phyloP scores from a whole-genome alignment of 345 rosid genomes.

The Viola odorata region DNA sequence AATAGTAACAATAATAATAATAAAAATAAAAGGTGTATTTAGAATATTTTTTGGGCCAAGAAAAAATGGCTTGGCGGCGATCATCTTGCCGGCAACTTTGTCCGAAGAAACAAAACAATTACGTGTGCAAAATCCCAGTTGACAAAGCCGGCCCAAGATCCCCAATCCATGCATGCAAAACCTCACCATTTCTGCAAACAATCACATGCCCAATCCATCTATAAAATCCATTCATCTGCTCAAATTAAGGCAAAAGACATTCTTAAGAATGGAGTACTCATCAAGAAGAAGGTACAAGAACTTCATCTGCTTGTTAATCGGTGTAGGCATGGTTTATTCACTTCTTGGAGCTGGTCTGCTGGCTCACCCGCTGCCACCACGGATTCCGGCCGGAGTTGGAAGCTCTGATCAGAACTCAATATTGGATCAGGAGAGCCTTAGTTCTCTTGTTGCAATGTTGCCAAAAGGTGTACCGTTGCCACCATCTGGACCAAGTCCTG shows the following conservation, averaged over 20 bases:
- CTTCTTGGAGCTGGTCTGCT: constrained; percentile 13
- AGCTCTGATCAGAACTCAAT: background rate
- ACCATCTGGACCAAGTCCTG: constrained; percentile 46
- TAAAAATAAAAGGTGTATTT: background rate
- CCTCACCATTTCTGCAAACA: constrained; percentile 2
- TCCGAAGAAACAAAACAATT: background rate
- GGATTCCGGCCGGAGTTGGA: background rate
- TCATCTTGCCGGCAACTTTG: constrained; percentile 18
- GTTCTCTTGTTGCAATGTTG: constrained; percentile 25
- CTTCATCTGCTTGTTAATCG: constrained; percentile 2
- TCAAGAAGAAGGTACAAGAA: background rate
- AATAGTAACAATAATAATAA: background rate
- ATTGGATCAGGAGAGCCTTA: background rate
- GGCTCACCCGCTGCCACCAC: constrained; percentile 20
- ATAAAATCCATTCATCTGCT: background rate
- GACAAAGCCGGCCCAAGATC: constrained; percentile 36
- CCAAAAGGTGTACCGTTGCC: constrained; percentile 40
- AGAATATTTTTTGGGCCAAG: background rate
- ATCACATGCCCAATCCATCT: background rate
- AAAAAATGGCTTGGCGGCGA: background rate
- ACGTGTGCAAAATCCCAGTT: constrained; percentile 27
- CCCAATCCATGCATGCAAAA: constrained; percentile 12
- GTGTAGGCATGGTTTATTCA: constrained; percentile 8
- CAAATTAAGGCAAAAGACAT: background rate
- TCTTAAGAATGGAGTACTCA: background rate